Percentiles rank a stretch among this genome's conserved stretches.
Evolutionary conservation across 129 eudicot genomes (phyloP).

Genomic region (Arctium minus): DNA sequence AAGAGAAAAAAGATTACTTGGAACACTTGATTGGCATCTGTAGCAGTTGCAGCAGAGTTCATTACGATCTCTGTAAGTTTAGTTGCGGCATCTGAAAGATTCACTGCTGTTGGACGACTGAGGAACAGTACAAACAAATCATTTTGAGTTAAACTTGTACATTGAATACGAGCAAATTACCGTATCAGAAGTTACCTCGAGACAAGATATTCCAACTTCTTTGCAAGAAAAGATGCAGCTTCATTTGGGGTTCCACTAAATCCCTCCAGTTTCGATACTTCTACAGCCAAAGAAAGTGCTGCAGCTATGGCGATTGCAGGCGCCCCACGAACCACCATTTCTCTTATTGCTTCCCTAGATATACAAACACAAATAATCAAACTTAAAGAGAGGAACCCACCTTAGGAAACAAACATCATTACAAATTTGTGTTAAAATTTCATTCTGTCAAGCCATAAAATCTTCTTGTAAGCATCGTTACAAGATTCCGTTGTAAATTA

Average conservation of each 20-base stretch:
- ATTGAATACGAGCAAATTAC: neutral
- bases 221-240: constrained; percentile 57
- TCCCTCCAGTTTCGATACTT: constrained; percentile 42
- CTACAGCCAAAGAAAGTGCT: constrained; percentile 90
- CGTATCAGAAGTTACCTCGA: constrained; percentile 53
- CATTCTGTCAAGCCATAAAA: neutral
- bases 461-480: neutral
- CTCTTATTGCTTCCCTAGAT: constrained; percentile 78
- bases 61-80: constrained; percentile 57
- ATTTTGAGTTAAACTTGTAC: neutral
- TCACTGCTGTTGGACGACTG: constrained; percentile 99
- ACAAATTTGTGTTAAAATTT: neutral
- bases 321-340: constrained; percentile 99
- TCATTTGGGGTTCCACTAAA: constrained; percentile 58
- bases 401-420: neutral
- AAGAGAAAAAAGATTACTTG: constrained; percentile 37
- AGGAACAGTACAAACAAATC: neutral
- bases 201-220: constrained; percentile 76
- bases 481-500: neutral
- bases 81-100: constrained; percentile 89
- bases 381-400: neutral
- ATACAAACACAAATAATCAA: neutral
- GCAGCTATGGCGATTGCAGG: constrained; percentile 99
- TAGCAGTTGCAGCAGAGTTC: constrained; percentile 59
- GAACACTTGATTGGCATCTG: constrained; percentile 51